Conservation (phyloP, 2,329 filamentous ascomycete genomes). For the Colletotrichum lini region DNA sequence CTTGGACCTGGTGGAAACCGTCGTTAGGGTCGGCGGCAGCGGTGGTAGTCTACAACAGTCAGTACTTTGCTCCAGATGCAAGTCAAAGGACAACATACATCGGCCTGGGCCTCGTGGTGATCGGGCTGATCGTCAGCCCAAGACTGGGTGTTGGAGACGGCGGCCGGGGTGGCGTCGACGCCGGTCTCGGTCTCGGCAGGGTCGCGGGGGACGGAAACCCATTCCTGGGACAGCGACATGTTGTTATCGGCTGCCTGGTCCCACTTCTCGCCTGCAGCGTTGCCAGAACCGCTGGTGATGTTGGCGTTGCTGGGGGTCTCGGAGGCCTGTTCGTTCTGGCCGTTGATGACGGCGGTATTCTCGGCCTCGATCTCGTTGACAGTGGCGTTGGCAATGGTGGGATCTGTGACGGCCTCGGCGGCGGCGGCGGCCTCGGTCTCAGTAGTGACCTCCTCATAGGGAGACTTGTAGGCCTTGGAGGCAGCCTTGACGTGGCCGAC, state of each 20-base stretch:
- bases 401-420: constrained; percentile 67
- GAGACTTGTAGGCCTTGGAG: constrained; percentile 67
- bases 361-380: constrained; percentile 76
- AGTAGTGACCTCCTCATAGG: constrained; percentile 48
- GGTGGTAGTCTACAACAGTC: constrained; percentile 44
- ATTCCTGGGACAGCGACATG: constrained; percentile 71
- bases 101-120: constrained; percentile 68
- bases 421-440: constrained; percentile 46
- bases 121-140: constrained; percentile 89
- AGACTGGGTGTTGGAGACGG: constrained; percentile 71
- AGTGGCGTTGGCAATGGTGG: constrained; percentile 76
- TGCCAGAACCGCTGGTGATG: constrained; percentile 68
- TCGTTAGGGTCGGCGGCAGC: constrained; percentile 66
- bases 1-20: constrained; percentile 80
- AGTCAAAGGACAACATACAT: constrained; percentile 53
- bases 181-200: constrained; percentile 81
- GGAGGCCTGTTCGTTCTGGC: constrained; percentile 56
- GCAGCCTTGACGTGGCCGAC: constrained; percentile 72
- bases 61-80: constrained; percentile 1
- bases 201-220: constrained; percentile 76
- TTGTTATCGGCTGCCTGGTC: constrained; percentile 64
- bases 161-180: constrained; percentile 72
- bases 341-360: constrained; percentile 59
- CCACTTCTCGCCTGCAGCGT: constrained; percentile 77
- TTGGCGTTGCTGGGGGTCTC: constrained; percentile 65